These are phyloP conservation scores for Hemileccinum impolitum DNA, from an alignment of 768 basidiomycete species.

Conservation along the genomic window DNA sequence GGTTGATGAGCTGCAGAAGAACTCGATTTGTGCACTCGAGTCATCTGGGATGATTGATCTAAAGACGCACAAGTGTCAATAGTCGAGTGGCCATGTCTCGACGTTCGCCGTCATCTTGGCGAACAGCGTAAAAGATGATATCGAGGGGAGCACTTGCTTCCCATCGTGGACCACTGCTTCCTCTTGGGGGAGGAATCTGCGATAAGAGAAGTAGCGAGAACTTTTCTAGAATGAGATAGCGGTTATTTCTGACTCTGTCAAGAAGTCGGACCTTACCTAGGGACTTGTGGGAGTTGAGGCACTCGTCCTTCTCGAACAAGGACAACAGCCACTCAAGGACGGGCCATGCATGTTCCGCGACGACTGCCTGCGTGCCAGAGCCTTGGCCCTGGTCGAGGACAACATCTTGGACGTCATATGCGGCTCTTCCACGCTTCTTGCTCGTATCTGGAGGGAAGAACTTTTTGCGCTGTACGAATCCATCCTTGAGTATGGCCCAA, in stretches of 20 bases:
- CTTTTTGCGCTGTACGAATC: constrained; percentile 43
- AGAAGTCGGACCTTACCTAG: constrained; percentile 18
- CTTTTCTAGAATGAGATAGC: constrained; percentile 26
- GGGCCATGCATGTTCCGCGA: constrained; percentile 67
- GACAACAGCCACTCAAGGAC: constrained; percentile 65
- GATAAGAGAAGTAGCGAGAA: constrained; percentile 54
- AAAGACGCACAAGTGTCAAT: constrained; percentile 28
- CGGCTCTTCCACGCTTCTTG: constrained; percentile 33
- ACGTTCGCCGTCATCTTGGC: constrained; percentile 30
- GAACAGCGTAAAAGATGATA: constrained; percentile 38
- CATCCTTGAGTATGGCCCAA: constrained; percentile 59
- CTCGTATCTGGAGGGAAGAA: constrained; percentile 15
- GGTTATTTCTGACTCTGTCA: constrained; percentile 9
- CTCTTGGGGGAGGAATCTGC: constrained; percentile 56
- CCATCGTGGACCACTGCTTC: constrained; percentile 48
- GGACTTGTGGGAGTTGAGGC: constrained; percentile 27
- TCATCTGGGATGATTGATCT: not conserved
- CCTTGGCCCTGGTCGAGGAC: constrained; percentile 21
- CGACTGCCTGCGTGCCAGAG: constrained; percentile 27
- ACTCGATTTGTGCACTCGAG: not conserved
- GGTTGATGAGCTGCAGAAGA: constrained; percentile 37
- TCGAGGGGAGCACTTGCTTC: constrained; percentile 51
- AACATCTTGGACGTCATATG: constrained; percentile 25
- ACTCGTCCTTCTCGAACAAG: constrained; percentile 69
- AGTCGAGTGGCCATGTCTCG: constrained; percentile 36